A percentile compares a stretch with the other conserved stretches of the same genome.
These are phyloP conservation scores for Tylopilus intermedius DNA, from an alignment of 768 basidiomycete genomes.

Conservation along the genomic window DNA sequence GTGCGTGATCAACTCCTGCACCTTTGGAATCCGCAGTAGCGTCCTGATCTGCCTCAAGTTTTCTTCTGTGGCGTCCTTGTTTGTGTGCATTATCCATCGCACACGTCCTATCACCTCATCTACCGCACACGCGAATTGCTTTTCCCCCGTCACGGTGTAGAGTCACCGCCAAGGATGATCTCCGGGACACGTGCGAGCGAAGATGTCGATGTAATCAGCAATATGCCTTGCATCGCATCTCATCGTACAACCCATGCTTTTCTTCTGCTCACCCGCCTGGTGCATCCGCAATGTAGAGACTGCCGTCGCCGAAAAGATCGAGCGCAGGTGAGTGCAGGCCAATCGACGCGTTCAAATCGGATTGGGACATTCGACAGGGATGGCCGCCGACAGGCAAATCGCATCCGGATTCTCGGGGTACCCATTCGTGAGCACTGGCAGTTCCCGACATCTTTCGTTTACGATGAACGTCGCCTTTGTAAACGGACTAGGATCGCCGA, in stretches of 20 bases:
- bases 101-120: constrained; percentile 20
- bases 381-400: no score
- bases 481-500: constrained; percentile 44
- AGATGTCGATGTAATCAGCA: constrained; percentile 48
- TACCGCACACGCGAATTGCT: no score
- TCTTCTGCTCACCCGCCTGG: constrained; percentile 27
- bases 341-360: constrained; percentile 25
- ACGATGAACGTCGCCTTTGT: constrained; percentile 42
- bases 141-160: constrained; percentile 37
- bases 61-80: constrained; percentile 26
- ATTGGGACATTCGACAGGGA: neutral
- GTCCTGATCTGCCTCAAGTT: constrained; percentile 29
- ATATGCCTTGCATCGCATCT: no score
- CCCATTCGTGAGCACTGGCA: neutral
- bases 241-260: no score
- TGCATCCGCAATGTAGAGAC: constrained; percentile 52
- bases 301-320: constrained; percentile 56
- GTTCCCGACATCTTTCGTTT: constrained; percentile 28
- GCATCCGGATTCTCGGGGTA: neutral
- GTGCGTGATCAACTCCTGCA: constrained; percentile 49
- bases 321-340: constrained; percentile 47
- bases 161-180: constrained; percentile 53
- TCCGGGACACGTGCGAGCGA: constrained; percentile 50
- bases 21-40: constrained; percentile 35
- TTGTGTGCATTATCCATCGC: constrained; percentile 37